Conservation (phyloP, 2,329 filamentous ascomycete species). For the Pseudocercospora vitis region DNA sequence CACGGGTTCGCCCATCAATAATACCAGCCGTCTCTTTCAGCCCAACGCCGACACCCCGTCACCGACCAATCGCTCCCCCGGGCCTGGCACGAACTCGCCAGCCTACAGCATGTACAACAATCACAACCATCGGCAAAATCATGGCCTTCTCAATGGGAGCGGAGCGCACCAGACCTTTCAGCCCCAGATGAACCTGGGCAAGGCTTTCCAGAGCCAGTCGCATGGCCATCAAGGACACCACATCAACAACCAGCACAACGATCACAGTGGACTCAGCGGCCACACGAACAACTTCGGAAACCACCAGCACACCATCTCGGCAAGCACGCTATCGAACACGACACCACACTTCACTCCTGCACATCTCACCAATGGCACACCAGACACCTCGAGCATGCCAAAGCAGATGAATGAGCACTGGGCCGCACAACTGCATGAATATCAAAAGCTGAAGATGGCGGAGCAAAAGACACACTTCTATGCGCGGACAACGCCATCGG, state of each 20-base stretch:
- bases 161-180: constrained; percentile 57
- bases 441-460: constrained; percentile 32
- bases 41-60: constrained; percentile 54
- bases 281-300: constrained; percentile 59
- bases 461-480: constrained; percentile 63
- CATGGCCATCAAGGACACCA: constrained; percentile 46
- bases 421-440: constrained; percentile 74
- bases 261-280: constrained; percentile 52
- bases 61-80: constrained; percentile 59
- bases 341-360: constrained; percentile 62
- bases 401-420: constrained; percentile 71
- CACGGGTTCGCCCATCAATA: constrained; percentile 48
- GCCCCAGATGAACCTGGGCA: constrained; percentile 62
- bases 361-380: constrained; percentile 60
- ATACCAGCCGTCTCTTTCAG: constrained; percentile 44
- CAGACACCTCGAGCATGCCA: constrained; percentile 52
- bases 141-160: constrained; percentile 73
- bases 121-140: constrained; percentile 64
- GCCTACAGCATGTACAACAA: constrained; percentile 74
- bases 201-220: constrained; percentile 65
- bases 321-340: constrained; percentile 63
- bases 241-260: constrained; percentile 46
- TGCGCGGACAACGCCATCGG: constrained; percentile 60
- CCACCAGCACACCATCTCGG: constrained; percentile 62
- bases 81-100: constrained; percentile 52